phyloP scores from a whole-genome alignment of 306 rosid genomes.

The Ochetophila trinervis region DNA sequence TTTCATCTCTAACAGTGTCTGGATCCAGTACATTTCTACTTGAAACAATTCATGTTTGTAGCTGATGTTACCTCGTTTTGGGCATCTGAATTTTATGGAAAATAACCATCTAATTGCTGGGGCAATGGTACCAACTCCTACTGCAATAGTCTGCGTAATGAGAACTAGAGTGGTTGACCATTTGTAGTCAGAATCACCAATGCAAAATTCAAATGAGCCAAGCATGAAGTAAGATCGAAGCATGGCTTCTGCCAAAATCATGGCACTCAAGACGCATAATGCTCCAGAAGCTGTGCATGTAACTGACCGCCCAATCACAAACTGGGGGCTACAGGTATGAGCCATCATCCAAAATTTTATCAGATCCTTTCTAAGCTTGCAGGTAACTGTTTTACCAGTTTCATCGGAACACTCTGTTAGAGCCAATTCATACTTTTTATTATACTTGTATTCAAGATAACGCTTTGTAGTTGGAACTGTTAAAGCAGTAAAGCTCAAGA shows the following conservation, averaged over 20 bases:
- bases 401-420: constrained; percentile 30
- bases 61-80: constrained; percentile 25
- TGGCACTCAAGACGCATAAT: constrained; percentile 61
- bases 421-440: constrained; percentile 35
- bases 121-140: constrained; percentile 65
- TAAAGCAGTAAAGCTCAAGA: constrained; percentile 50
- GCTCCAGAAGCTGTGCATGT: constrained; percentile 84
- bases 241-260: constrained; percentile 55
- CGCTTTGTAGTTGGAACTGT: constrained; percentile 57
- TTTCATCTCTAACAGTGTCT: constrained; percentile 38
- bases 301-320: constrained; percentile 83
- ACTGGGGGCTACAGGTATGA: constrained; percentile 77
- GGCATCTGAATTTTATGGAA: constrained; percentile 58
- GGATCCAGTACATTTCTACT: constrained; percentile 71
- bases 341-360: constrained; percentile 85
- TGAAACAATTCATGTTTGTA: constrained; percentile 29
- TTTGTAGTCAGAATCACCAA: constrained; percentile 64
- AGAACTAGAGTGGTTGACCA: constrained; percentile 71
- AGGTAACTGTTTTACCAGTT: constrained; percentile 2
- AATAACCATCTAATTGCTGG: constrained; percentile 80
- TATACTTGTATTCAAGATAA: constrained; percentile 46
- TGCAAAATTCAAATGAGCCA: constrained; percentile 55
- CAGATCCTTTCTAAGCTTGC: constrained; percentile 35
- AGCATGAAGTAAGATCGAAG: constrained; percentile 57
- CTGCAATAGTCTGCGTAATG: constrained; percentile 58